These are phyloP conservation scores for Boletus calvinii DNA, from an alignment of 1,284 basidiomycete genomes.

Conservation along the genomic window DNA sequence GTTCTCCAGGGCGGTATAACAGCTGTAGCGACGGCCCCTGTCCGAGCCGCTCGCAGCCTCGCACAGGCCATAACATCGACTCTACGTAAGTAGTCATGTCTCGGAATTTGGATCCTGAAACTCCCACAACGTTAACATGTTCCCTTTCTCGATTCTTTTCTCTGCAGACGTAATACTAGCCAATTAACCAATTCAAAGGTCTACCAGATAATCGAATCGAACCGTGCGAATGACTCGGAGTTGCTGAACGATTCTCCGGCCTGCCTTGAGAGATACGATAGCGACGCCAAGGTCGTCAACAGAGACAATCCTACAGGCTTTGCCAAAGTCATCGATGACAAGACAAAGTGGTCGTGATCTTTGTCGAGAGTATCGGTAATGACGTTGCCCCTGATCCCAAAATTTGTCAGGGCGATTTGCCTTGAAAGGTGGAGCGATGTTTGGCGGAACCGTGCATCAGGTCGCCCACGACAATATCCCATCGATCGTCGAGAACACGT, in stretches of 20 bases:
- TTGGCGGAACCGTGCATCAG: conserved; percentile 20
- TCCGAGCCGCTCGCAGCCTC: conserved; percentile 72
- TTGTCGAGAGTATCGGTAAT: conserved; percentile 83
- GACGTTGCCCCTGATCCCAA: conserved; percentile 61
- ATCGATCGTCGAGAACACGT: conserved; percentile 86
- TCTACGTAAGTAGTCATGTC: conserved; percentile 47
- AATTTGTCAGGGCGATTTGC: conserved; percentile 58
- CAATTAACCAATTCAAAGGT: conserved; percentile 89
- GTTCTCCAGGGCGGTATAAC: conserved; percentile 80
- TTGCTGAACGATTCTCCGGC: background rate
- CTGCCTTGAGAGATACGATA: conserved; percentile 75
- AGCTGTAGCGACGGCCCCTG: conserved; percentile 75
- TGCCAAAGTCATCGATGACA: conserved; percentile 70
- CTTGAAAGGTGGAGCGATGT: background rate
- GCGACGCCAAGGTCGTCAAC: conserved; percentile 73
- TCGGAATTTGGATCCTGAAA: background rate
- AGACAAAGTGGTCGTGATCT: conserved; percentile 78
- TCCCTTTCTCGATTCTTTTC: background rate
- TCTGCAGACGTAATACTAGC: conserved; percentile 64
- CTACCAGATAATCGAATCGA: background rate
- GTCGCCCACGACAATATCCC: conserved; percentile 76
- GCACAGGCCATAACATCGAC: conserved; percentile 71
- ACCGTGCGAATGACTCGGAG: background rate
- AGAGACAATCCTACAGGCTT: conserved; percentile 62
- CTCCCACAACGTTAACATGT: conserved; percentile 25